phyloP scores from a whole-genome alignment of 1,284 basidiomycete genomes.

The Pyrrhoderma noxium region DNA sequence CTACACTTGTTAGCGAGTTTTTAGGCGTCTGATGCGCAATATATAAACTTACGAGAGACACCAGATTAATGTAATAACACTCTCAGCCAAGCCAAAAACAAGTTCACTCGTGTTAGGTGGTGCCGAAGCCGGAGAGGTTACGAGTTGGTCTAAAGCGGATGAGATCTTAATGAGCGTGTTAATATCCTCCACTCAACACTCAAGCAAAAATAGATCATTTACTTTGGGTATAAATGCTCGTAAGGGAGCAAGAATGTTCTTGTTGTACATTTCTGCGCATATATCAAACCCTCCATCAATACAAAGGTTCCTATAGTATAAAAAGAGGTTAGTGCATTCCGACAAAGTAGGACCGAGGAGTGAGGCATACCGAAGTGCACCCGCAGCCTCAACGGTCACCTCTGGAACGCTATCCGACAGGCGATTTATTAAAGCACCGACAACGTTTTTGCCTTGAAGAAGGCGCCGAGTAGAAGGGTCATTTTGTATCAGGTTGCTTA shows the following conservation, averaged over 20 bases:
- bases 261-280: slow-evolving; percentile 95
- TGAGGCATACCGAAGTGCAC: slow-evolving; percentile 62
- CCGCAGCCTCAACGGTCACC: slow-evolving; percentile 79
- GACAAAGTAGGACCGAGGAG: neutral
- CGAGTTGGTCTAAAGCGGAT: slow-evolving; percentile 58
- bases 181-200: neutral
- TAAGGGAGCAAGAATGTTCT: slow-evolving; percentile 76
- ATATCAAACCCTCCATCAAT: slow-evolving; percentile 92
- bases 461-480: slow-evolving; percentile 83
- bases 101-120: slow-evolving; percentile 66
- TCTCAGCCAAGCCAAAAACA: slow-evolving; percentile 83
- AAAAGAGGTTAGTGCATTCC: neutral
- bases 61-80: slow-evolving; percentile 87
- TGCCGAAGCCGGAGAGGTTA: slow-evolving; percentile 50
- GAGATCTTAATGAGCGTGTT: slow-evolving; percentile 55
- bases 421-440: slow-evolving; percentile 78
- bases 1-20: slow-evolving; percentile 40
- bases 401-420: slow-evolving; percentile 82
- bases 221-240: slow-evolving; percentile 72
- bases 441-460: slow-evolving; percentile 85
- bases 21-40: neutral
- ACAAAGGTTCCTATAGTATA: slow-evolving; percentile 78
- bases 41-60: slow-evolving; percentile 72
- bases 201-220: neutral
- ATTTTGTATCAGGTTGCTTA: slow-evolving; percentile 83